Evolutionary conservation across 805 yeast genomes (phyloP), one percentile per base, ranked within the genome.

Genomic region (Debaryomyces maramus): DNA sequence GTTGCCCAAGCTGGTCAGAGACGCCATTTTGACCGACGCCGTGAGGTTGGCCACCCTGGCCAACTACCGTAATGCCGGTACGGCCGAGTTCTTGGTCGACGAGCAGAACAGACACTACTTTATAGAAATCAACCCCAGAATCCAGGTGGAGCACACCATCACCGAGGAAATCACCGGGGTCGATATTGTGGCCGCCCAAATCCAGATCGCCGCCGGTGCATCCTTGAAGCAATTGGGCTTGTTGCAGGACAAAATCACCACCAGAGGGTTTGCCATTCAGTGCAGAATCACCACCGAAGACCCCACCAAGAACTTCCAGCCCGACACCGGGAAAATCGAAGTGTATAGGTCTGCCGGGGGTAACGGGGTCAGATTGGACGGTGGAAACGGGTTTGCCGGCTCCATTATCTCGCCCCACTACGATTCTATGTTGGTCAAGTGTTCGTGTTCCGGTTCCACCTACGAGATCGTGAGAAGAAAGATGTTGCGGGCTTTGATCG

Each of bases 201-300:
- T 91, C 59, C 99, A 91, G 74, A 88, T 91, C 58, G 97, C 98
- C 34, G 98, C 98, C 2, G 99, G 99, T 57, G 99, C 99, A 21
- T 78, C 95, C 3, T 76, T 93, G 55, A 84, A 80, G 53, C 96
- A 93, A 62, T 75, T 93, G 55, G 98, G 98, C 14, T 75, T 93
- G 47, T 73, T 90, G 52, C 99, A 93, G 72, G 97, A 91, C 67
- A 85, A 85, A 61, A 88, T 93, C 70, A 86, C 97, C 42, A 84
- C 96, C 36, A 81, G 98, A 60, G 99, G 99, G 15, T 91, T 90
- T 61, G 98, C 99, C 27, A 93, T 93, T 54, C 99, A 93, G 74
- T 91, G 99, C 75, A 89, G 99, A 76, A 93, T 93, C 72, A 91
- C 98, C 43, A 91, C 99, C 37, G 99, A 93, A 68, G 99, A 91